phyloP scores from a whole-genome alignment of 2,329 filamentous ascomycete genomes.

The Neofusicoccum ribis region DNA sequence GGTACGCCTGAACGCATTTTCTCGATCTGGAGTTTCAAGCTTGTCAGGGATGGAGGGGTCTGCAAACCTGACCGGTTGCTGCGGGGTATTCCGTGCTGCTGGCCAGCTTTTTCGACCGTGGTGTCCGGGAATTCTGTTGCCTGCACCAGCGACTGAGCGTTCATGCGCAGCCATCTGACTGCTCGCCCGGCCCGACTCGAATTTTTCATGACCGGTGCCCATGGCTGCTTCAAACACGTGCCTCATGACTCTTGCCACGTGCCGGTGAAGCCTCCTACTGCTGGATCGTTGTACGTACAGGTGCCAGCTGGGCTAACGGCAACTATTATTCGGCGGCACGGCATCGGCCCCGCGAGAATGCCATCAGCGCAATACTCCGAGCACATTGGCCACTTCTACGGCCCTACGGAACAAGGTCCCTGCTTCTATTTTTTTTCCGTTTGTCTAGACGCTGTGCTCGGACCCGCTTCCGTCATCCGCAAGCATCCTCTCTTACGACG shows the following conservation, averaged over 20 bases:
- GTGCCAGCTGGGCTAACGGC: background rate
- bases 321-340: background rate
- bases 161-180: conserved; percentile 4
- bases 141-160: background rate
- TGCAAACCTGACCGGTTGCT: conserved; percentile 9
- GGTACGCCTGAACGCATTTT: background rate
- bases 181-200: conserved; percentile 1
- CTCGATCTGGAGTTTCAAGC: conserved; percentile 15
- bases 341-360: background rate
- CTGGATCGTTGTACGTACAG: background rate
- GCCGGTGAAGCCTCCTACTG: background rate
- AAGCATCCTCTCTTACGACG: background rate
- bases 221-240: background rate
- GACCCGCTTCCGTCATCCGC: background rate
- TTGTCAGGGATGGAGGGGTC: conserved; percentile 10
- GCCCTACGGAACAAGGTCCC: background rate
- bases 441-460: conserved; percentile 8
- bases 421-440: background rate
- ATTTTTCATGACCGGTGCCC: background rate
- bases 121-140: conserved; percentile 13
- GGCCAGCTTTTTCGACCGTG: background rate
- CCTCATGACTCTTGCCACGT: background rate
- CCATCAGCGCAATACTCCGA: background rate
- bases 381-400: background rate
- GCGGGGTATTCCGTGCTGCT: conserved; percentile 2